Evolutionary conservation across 1,139 yeast species (phyloP), one percentile per base, ranked within the genome.

Genomic region (Yamadazyma mexicana): DNA sequence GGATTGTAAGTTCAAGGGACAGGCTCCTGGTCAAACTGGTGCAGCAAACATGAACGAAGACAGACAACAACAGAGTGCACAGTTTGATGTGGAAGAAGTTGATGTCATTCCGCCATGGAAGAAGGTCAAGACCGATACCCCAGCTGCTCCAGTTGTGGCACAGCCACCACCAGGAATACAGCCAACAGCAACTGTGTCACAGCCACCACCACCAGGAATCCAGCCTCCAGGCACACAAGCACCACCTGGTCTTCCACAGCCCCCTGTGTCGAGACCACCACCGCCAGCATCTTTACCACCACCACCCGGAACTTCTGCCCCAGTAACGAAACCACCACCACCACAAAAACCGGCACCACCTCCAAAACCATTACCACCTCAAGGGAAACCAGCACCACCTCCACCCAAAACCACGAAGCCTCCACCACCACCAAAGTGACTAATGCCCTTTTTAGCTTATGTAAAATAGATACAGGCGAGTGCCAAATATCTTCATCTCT

Each of bases 1-100:
- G 43, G 98, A 92, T 63, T 92, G 98, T 72, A 80, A 75, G 45
- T 50, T 54, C 35, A 55, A 48, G 26, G 37, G 41, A 9, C 45
- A 34, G 9, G 31, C 24, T 5, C 30, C 26, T 4, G 12, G 12
- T 9, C 16, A 26, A 12, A n/a, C n/a, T 26, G 29, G 29, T 16
- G 4, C 4, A 12, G 15, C 8, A 15, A 28, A 5, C 16, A 11
- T 20, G 23, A 17, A 10, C 10, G 35, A 24, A 6, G 36, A 33
- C 5, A 25, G 17, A 14, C 18, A 17, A 8, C 22, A 20, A 8
- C 22, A 20, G 17, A 31, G 26, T 20, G 10, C 12, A 5, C n/a
- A 7, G 6, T 9, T 24, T 24, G 27, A 24, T 10, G 18, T 4
- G 8, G 20, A 10, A n/a, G 9, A 23, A 11, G 27, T n/a, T 18